Evolutionary conservation across 495 filamentous ascomycete genomes (phyloP).

Genomic region (Daldinia childiae): DNA sequence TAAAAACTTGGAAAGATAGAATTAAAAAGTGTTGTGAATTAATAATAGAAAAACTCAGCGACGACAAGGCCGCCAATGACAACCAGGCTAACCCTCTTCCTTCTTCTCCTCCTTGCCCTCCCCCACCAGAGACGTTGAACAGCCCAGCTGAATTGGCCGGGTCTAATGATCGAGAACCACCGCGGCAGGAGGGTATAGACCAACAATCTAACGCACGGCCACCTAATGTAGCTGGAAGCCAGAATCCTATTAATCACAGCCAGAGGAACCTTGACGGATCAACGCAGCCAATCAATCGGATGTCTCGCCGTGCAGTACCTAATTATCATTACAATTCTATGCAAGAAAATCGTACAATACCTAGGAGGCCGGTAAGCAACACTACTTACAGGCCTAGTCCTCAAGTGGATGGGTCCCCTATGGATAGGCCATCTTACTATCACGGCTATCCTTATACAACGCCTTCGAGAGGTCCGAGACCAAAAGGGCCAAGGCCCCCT

Average conservation of each 20-base stretch:
- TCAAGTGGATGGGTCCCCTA: background rate
- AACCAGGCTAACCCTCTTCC: background rate
- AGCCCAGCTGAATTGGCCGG: conserved; percentile 3
- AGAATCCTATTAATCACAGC: background rate
- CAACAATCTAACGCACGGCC: background rate
- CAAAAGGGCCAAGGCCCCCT: background rate
- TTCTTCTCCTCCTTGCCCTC: background rate
- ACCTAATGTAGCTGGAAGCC: background rate
- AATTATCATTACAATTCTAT: background rate
- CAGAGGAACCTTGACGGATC: background rate
- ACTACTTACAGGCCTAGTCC: background rate
- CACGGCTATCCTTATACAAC: background rate
- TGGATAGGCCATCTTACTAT: background rate
- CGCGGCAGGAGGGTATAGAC: background rate
- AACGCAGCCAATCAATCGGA: background rate
- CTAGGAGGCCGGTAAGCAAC: background rate
- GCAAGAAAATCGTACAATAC: background rate
- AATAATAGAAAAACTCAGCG: background rate
- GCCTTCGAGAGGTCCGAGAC: background rate
- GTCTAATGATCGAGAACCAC: background rate
- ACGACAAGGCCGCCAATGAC: background rate
- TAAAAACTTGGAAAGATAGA: background rate
- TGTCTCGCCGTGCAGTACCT: background rate
- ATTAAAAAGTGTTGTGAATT: background rate
- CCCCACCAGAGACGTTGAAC: background rate